These are phyloP conservation scores for Kwoniella bestiolae DNA, from an alignment of 768 basidiomycete genomes.

Conservation along the genomic window DNA sequence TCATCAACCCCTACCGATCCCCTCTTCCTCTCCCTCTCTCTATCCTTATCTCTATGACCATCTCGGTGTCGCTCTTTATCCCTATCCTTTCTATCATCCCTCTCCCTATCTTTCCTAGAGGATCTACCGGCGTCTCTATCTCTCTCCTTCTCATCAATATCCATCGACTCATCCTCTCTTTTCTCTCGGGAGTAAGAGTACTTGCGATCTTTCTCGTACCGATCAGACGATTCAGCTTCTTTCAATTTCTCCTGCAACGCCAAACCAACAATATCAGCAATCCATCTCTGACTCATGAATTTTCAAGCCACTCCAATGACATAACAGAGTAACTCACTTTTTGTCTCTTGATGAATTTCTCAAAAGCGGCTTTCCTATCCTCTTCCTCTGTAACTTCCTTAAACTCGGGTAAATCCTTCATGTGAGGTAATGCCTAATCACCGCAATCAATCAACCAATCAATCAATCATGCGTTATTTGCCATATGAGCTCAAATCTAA, in stretches of 20 bases:
- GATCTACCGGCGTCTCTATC: no score
- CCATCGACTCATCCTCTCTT: no score
- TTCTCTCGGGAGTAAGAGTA: no score
- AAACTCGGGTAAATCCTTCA: conserved; percentile 82
- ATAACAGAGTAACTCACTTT: conserved; percentile 76
- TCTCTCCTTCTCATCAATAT: no score
- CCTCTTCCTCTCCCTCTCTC: no score
- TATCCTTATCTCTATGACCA: background rate
- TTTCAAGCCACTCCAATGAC: background rate
- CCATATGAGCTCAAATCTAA: no score
- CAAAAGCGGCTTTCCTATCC: conserved; percentile 80
- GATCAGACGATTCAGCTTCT: conserved; percentile 59
- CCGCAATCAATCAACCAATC: conserved; percentile 17
- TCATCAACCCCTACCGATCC: conserved; percentile 6
- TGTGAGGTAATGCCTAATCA: conserved; percentile 69
- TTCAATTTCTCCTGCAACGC: conserved; percentile 69
- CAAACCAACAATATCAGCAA: conserved; percentile 5
- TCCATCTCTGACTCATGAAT: no score
- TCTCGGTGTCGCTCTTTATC: conserved; percentile 6
- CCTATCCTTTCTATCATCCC: conserved; percentile 54
- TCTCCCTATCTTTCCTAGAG: conserved; percentile 60
- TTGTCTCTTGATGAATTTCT: conserved; percentile 86
- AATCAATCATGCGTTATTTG: background rate
- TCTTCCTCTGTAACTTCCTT: conserved; percentile 81
- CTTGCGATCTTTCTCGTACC: no score